Base-by-base conservation (phyloP, 1,284 basidiomycete species). In the Boletus calvinii region DNA sequence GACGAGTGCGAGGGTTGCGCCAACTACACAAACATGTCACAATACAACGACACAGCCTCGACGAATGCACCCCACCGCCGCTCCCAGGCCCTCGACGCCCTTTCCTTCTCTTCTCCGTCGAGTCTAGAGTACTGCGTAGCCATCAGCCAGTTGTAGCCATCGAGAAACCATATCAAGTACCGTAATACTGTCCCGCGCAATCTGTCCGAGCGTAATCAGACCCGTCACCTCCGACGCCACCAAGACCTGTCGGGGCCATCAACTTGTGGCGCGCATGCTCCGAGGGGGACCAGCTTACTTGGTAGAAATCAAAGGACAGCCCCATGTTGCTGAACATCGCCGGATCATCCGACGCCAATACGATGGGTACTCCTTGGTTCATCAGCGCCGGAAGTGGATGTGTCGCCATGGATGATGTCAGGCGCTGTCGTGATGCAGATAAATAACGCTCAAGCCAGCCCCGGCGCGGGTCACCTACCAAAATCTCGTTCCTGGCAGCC, bases 201-300 rank as follows among this genome's bases (percentile, higher is more conserved):
- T 68, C 45, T 77, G 73, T 2, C 78, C 76, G 8, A 87, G 70
- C 12, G 83, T 83, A 37, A 75, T 71, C 24, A 88, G 62, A 11
- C 83, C 82, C 10, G 75, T 83, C n/a, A 85, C 61, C 59, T 87
- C 84, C 58, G 83, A 85, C 4, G 80, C 72, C 12, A 81, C 81
- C 32, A 87, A 67, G 18, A 86, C 81, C 82, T 83, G 52, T 26
- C 26, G 7, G n/a, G 24, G 5, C 26, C 26, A 6, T 26, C 26
- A 26, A 26, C 4, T 6, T n/a, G n/a, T n/a, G n/a, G 7, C 26
- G 26, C 26, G 26, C 26, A 26, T 26, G 26, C 26, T 26, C 26
- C 26, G 3, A 26, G 26, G 26, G 7, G 26, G 26, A 8, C 26
- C 7, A 6, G 26, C 26, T 26, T 6, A 26, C 26, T 26, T 26